Evolutionary conservation across 2,329 filamentous ascomycete species (phyloP).

Genomic region (Sclerotinia minor): DNA sequence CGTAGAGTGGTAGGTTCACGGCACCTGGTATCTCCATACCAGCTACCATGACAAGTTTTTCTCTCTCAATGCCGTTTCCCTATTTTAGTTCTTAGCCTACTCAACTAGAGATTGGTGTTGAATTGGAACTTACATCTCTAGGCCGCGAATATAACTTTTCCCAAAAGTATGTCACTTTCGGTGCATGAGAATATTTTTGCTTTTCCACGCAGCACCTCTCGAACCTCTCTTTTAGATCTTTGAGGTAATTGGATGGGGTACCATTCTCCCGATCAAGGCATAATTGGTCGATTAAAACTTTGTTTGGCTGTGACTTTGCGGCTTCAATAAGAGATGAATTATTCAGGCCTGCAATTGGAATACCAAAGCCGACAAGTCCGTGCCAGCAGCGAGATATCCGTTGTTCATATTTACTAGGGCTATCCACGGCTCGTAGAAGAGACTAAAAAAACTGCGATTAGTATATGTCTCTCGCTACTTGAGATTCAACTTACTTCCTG

Average conservation of each 20-base stretch:
- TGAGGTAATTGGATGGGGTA: slow-evolving; percentile 5
- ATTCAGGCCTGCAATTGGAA: slow-evolving; percentile 16
- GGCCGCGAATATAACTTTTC: slow-evolving; percentile 14
- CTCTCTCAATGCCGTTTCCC: neutral
- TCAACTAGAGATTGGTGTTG: neutral
- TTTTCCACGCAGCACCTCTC: slow-evolving; percentile 11
- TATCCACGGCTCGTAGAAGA: neutral
- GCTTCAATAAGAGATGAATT: slow-evolving; percentile 19
- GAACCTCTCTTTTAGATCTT: slow-evolving; percentile 8
- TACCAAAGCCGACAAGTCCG: slow-evolving; percentile 23
- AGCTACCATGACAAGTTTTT: slow-evolving; percentile 13
- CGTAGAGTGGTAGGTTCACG: slow-evolving; percentile 1
- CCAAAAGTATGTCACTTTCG: slow-evolving; percentile 23
- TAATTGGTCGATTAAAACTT: slow-evolving; percentile 16
- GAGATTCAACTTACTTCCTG: neutral
- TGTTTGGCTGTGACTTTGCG: slow-evolving; percentile 21
- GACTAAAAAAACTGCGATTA: neutral
- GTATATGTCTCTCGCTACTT: neutral
- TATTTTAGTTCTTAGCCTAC: neutral
- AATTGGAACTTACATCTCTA: neutral
- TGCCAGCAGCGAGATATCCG: slow-evolving; percentile 15
- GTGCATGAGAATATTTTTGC: slow-evolving; percentile 4
- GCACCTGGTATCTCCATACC: slow-evolving; percentile 18
- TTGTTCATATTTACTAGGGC: neutral
- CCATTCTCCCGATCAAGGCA: slow-evolving; percentile 19